Base-by-base conservation (phyloP, 2,329 filamentous ascomycete species). In the Phyllosticta citriasiana region DNA sequence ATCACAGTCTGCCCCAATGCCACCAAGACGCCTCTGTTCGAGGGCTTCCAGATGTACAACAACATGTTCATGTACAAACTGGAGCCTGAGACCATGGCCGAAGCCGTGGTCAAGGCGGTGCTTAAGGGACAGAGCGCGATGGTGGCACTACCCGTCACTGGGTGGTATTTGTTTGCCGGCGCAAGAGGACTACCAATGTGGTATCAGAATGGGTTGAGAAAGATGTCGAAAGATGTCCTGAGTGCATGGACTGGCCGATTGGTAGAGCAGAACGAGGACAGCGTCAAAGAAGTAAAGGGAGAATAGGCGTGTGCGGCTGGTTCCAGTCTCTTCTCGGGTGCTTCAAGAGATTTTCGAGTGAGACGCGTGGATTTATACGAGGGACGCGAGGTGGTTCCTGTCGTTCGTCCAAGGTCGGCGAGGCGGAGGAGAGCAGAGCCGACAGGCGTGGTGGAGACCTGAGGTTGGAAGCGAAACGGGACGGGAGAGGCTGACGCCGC, bases 1-100 rank as follows among this genome's bases (percentile, higher is more conserved):
- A 80, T 89, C n/a, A 67, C 85, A 7, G 80, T 89, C 56, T 84
- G 83, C 64, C 86, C 84, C 67, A 82, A 79, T 54, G 87, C 84
- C 71, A 86, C 79, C 66, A 82, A 79, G 68, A 89, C 80, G 1
- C 71, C 78, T n/a, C 76, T 88, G 9, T 86, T 87, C 66, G 72
- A 77, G 27, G 82, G 82, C 0, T 82, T 85, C 66, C 73, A 77
- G 5, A 79, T 80, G 19, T 77, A 77, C 55, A 71, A 76, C 63
- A 74, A 74, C 1, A 85, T 82, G 66, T 59, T 84, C n/a, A 69
- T 80, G 62, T 82, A 80, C 1, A 68, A 81, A 33, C 72, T 88
- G 62, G 76, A 83, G 65, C 78, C 83, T 0, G 84, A 84, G 70
- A 85, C 82, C 1, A 84, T 89, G 12, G 85, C 86, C 0, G 83